phyloP scores from a whole-genome alignment of 768 basidiomycete species.

The Kwoniella botswanensis region DNA sequence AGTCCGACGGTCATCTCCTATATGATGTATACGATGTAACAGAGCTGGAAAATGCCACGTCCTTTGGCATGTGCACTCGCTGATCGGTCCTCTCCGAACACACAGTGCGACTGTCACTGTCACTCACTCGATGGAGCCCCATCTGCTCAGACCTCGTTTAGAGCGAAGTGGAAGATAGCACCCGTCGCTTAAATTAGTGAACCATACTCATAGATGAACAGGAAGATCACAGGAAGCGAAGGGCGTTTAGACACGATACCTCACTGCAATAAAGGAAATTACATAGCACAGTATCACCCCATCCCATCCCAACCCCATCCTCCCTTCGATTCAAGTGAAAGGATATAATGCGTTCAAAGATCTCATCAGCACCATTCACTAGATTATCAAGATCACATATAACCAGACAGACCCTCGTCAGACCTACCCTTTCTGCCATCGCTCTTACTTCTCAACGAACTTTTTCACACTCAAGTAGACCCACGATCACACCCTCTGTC shows the following conservation, averaged over 20 bases:
- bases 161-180: not conserved
- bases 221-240: not conserved
- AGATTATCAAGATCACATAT: conserved; percentile 3
- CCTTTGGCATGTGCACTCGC: not conserved
- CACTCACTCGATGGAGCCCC: not conserved
- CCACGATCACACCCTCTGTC: not conserved
- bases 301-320: not conserved
- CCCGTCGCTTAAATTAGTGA: not conserved
- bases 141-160: not conserved
- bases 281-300: not conserved
- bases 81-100: not conserved
- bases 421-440: not conserved
- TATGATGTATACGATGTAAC: not conserved
- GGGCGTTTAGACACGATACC: not conserved
- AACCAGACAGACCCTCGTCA: not conserved
- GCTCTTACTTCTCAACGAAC: conserved; percentile 12
- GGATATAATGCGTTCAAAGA: conserved; percentile 12
- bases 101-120: not conserved
- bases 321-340: not conserved
- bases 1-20: conserved; percentile 9
- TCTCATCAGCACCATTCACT: conserved; percentile 3
- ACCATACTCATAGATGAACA: not conserved
- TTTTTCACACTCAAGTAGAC: not conserved
- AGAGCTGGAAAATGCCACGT: not conserved
- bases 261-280: not conserved